Evolutionary conservation across 306 rosid species (phyloP).

Genomic region (Vigna hirtella): DNA sequence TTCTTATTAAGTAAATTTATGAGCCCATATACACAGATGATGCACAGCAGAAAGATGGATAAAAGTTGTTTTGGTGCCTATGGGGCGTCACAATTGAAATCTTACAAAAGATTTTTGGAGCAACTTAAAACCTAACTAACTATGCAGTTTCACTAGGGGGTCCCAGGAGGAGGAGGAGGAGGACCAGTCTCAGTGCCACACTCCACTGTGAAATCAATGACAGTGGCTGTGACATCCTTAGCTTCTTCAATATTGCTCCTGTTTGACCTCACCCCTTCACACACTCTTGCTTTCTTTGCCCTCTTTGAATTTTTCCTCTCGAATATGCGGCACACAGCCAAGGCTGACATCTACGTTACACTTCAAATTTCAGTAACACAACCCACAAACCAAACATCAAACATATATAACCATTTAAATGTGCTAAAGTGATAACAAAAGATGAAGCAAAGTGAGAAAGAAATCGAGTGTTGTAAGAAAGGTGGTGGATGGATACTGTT

Average conservation of each 20-base stretch:
- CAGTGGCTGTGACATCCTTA: background rate
- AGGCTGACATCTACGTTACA: slow-evolving; percentile 46
- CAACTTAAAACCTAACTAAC: slow-evolving; percentile 43
- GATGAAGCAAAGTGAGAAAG: background rate
- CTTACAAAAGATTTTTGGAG: background rate
- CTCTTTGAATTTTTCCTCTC: slow-evolving; percentile 24
- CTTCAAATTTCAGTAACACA: too few relatives aligned
- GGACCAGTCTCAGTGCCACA: background rate
- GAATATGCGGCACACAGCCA: slow-evolving; percentile 59
- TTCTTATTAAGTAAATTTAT: slow-evolving; percentile 15
- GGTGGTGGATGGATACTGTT: background rate
- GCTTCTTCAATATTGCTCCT: background rate
- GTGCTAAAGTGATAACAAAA: too few relatives aligned
- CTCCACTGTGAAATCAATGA: slow-evolving; percentile 41
- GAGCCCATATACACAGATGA: slow-evolving; percentile 31
- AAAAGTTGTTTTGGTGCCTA: slow-evolving; percentile 7
- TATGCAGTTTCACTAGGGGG: slow-evolving; percentile 49
- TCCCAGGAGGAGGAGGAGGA: slow-evolving; percentile 42
- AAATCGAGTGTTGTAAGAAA: background rate
- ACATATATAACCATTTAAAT: too few relatives aligned
- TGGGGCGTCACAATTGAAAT: slow-evolving; percentile 4
- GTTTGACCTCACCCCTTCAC: background rate
- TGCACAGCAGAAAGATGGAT: slow-evolving; percentile 16
- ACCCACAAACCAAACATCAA: background rate
- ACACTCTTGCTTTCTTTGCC: background rate